A percentile compares a stretch with the other conserved stretches of the same genome.
Evolutionary conservation across 2,329 filamentous ascomycete genomes (phyloP).

Genomic region (Penicillium rolfsii): DNA sequence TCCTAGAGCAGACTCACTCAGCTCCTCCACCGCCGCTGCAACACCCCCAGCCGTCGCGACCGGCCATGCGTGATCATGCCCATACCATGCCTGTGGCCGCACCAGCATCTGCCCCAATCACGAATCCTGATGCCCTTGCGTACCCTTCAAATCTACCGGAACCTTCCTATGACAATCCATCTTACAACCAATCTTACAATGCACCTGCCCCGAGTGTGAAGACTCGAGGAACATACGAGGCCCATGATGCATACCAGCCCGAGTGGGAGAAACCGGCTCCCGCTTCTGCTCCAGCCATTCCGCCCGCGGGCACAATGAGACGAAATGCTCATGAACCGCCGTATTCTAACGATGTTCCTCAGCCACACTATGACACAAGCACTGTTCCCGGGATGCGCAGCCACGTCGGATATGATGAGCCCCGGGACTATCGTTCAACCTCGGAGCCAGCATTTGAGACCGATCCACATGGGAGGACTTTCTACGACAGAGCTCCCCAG

Average conservation of each 20-base stretch:
- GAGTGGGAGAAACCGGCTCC: conserved; percentile 29
- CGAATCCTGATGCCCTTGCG: conserved; percentile 70
- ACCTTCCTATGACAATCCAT: conserved; percentile 54
- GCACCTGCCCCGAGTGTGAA: conserved; percentile 29
- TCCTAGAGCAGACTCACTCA: conserved; percentile 26
- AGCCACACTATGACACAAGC: conserved; percentile 29
- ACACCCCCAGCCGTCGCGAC: conserved; percentile 28
- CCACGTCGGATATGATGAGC: conserved; percentile 32
- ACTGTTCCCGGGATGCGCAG: conserved; percentile 26
- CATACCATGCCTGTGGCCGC: conserved; percentile 32
- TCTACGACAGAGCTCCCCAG: conserved; percentile 22
- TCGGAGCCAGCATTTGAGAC: conserved; percentile 24
- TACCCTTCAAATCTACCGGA: conserved; percentile 75
- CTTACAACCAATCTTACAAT: conserved; percentile 46
- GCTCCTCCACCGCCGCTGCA: conserved; percentile 26
- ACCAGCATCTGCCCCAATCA: conserved; percentile 47
- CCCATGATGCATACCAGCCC: conserved; percentile 35
- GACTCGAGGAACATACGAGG: conserved; percentile 33
- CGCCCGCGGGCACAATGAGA: conserved; percentile 20
- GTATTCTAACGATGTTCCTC: conserved; percentile 26
- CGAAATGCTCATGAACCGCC: conserved; percentile 29
- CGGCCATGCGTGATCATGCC: conserved; percentile 30
- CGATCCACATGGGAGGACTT: conserved; percentile 18
- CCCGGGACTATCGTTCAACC: conserved; percentile 28
- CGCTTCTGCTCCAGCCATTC: conserved; percentile 22